Percentiles rank a stretch among this genome's conserved stretches.
Evolutionary conservation across 306 rosid genomes (phyloP).

Genomic region (Prinsepia uniflora): DNA sequence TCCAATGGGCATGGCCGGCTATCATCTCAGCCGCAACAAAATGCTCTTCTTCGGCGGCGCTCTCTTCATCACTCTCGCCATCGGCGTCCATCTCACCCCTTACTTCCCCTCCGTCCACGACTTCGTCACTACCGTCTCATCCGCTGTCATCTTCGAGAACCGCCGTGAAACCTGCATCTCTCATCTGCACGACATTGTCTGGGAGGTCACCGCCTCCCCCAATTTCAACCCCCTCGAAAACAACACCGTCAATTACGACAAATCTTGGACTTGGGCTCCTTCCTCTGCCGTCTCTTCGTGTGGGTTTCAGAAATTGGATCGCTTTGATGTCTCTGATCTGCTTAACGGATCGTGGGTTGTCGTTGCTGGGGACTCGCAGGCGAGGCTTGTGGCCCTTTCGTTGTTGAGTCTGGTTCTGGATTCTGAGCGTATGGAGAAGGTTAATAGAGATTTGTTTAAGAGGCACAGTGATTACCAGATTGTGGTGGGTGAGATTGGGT

Average conservation of each 20-base stretch:
- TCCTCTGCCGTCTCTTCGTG: slow-evolving; percentile 46
- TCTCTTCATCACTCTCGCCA: slow-evolving; percentile 86
- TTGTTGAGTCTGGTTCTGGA: slow-evolving; percentile 57
- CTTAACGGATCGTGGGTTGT: slow-evolving; percentile 91
- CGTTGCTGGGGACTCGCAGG: slow-evolving; percentile 89
- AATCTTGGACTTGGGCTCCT: slow-evolving; percentile 60
- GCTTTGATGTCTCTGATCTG: slow-evolving; percentile 57
- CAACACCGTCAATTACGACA: slow-evolving; percentile 46
- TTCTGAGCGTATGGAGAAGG: slow-evolving; percentile 38
- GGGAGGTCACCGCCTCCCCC: slow-evolving; percentile 45
- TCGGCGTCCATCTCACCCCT: slow-evolving; percentile 88
- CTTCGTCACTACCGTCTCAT: slow-evolving; percentile 62
- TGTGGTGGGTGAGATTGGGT: slow-evolving; percentile 50
- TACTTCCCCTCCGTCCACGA: slow-evolving; percentile 77
- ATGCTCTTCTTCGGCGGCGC: slow-evolving; percentile 91
- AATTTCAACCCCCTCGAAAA: slow-evolving; percentile 37
- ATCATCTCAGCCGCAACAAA: slow-evolving; percentile 93
- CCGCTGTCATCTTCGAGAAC: slow-evolving; percentile 54
- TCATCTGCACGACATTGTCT: slow-evolving; percentile 63
- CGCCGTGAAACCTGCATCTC: slow-evolving; percentile 65
- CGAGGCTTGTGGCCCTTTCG: slow-evolving; percentile 52
- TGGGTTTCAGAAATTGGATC: slow-evolving; percentile 56
- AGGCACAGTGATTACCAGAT: slow-evolving; percentile 73
- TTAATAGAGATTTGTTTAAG: slow-evolving; percentile 48
- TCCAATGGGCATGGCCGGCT: slow-evolving; percentile 98